phyloP scores from a whole-genome alignment of 305 asterid genomes.

The Fraxinus velutina region DNA sequence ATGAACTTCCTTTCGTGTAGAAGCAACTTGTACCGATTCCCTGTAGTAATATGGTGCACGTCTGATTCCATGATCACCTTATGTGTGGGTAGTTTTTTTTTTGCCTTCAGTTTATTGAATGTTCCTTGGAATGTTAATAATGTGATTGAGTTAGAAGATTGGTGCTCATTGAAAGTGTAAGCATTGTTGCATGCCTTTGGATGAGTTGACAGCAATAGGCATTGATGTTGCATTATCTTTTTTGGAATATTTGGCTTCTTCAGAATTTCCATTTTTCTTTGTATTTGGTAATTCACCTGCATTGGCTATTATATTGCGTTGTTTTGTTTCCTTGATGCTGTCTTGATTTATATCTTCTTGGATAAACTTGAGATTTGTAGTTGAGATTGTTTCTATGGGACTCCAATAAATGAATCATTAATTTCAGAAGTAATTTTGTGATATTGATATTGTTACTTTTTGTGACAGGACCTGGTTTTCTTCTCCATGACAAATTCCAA shows the following conservation, averaged over 20 bases:
- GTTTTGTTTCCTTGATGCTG: background rate
- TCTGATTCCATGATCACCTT: background rate
- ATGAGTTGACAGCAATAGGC: background rate
- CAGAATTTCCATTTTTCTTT: background rate
- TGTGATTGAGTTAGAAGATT: constrained; percentile 6
- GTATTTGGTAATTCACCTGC: background rate
- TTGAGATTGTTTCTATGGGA: background rate
- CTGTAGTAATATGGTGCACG: background rate
- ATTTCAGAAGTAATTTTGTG: constrained; percentile 1
- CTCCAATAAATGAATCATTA: background rate
- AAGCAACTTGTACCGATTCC: background rate
- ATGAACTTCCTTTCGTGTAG: background rate
- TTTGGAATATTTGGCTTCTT: background rate
- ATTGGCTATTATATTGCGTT: background rate
- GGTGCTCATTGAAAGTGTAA: background rate
- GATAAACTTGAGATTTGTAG: constrained; percentile 9
- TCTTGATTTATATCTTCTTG: background rate
- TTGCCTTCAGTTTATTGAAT: background rate
- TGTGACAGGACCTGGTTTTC: constrained; percentile 31
- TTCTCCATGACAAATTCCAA: constrained; percentile 45
- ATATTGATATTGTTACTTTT: constrained; percentile 17
- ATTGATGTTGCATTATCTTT: background rate
- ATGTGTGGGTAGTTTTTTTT: background rate
- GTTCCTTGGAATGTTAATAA: constrained; percentile 7
- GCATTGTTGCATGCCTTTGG: background rate